These are phyloP conservation scores for Fraxinus paxiana DNA, from an alignment of 305 asterid genomes.

Conservation along the genomic window DNA sequence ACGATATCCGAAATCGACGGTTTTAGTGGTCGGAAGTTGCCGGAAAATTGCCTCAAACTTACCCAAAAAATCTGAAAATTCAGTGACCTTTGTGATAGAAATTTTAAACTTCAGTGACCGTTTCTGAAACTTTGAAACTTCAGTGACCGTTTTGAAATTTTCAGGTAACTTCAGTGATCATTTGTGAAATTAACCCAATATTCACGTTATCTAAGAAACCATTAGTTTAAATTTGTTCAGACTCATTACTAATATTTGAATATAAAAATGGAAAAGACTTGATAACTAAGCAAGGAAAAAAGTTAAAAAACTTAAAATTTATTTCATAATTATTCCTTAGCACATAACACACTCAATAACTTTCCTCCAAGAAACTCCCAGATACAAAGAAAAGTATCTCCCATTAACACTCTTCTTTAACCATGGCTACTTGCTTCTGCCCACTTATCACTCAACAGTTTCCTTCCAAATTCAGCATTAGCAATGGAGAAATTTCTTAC, in stretches of 20 bases:
- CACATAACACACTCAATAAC: conserved; percentile 37
- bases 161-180: too few relatives aligned
- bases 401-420: conserved; percentile 26
- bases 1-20: too few relatives aligned
- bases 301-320: conserved; percentile 2
- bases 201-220: not conserved
- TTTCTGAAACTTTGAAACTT: too few relatives aligned
- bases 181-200: too few relatives aligned
- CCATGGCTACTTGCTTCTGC: conserved; percentile 15
- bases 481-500: conserved; percentile 24
- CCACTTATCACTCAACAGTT: not conserved
- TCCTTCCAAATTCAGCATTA: conserved; percentile 7
- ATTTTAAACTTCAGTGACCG: too few relatives aligned
- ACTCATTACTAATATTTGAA: not conserved
- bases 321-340: conserved; percentile 17
- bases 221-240: not conserved
- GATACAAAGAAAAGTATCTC: conserved; percentile 56
- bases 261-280: not conserved
- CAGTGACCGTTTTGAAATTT: too few relatives aligned
- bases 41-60: too few relatives aligned
- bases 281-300: conserved; percentile 12
- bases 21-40: too few relatives aligned
- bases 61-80: too few relatives aligned
- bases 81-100: too few relatives aligned
- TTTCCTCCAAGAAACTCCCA: conserved; percentile 20